phyloP scores from a whole-genome alignment of 805 yeast species.

The Geotrichum ghanense region DNA sequence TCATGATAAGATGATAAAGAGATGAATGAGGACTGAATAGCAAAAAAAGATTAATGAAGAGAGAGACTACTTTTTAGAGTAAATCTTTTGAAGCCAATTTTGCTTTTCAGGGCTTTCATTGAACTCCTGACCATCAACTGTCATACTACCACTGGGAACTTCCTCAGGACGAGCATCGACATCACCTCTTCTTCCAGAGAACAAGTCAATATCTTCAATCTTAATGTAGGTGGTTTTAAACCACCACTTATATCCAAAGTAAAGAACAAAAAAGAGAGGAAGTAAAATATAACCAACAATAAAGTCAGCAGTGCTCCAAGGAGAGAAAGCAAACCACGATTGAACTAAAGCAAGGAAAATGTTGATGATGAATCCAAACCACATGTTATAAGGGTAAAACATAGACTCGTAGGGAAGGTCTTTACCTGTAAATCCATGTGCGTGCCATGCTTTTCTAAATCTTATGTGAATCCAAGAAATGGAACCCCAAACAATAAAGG shows the following conservation, averaged over 20 bases:
- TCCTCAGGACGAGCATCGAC: conserved; percentile 7
- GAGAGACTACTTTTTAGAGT: no score
- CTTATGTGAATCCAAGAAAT: conserved; percentile 45
- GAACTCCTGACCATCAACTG: background rate
- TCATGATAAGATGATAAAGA: no score
- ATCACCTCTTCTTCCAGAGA: conserved; percentile 32
- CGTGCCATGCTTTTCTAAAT: conserved; percentile 38
- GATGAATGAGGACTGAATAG: no score
- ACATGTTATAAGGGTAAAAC: conserved; percentile 41
- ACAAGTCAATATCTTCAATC: conserved; percentile 31
- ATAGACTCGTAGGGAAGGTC: conserved; percentile 44
- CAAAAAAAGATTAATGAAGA: no score
- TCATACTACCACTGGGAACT: background rate
- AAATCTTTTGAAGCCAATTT: background rate
- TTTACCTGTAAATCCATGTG: conserved; percentile 29
- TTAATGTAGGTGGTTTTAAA: conserved; percentile 31
- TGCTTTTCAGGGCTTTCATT: background rate
- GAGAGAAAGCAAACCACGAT: conserved; percentile 54
- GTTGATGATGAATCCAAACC: conserved; percentile 38
- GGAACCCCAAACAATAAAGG: conserved; percentile 57
- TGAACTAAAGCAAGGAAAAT: conserved; percentile 46
- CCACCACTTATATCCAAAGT: conserved; percentile 27
- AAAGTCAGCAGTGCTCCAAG: conserved; percentile 44
- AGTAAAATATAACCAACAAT: conserved; percentile 53
- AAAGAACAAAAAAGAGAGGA: conserved; percentile 42